Conservation (phyloP, 768 basidiomycete species). For the Coprinopsis sp. region DNA sequence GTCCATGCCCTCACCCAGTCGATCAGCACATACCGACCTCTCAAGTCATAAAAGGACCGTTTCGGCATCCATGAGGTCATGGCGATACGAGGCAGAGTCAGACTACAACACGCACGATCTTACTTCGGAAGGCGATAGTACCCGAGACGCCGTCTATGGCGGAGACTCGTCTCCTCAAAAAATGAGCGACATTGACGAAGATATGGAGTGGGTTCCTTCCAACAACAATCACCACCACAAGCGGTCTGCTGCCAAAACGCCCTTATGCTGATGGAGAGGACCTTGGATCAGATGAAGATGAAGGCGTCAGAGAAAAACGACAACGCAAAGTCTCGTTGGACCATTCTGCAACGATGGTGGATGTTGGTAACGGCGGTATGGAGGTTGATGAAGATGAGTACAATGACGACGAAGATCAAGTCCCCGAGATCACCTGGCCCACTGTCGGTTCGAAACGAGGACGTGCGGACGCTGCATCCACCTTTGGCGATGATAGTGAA, state of each 20-base stretch:
- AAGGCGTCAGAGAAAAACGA: slow-evolving; percentile 45
- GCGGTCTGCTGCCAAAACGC: slow-evolving; percentile 50
- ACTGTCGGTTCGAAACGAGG: slow-evolving; percentile 71
- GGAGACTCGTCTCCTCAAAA: background rate
- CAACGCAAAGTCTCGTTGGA: slow-evolving; percentile 50
- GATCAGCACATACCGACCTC: background rate
- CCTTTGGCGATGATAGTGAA: slow-evolving; percentile 49
- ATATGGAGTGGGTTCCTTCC: background rate
- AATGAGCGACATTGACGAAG: background rate
- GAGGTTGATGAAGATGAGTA: slow-evolving; percentile 39
- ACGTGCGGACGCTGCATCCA: slow-evolving; percentile 67
- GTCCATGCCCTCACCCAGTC: background rate
- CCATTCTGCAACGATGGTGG: slow-evolving; percentile 29
- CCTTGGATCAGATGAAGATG: no score
- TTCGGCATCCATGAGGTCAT: slow-evolving; percentile 6
- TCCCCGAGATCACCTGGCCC: slow-evolving; percentile 32
- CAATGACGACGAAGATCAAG: no score
- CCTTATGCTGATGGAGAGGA: slow-evolving; percentile 43
- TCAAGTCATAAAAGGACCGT: background rate
- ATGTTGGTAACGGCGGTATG: slow-evolving; percentile 46
- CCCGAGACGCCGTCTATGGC: slow-evolving; percentile 34
- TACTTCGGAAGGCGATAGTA: slow-evolving; percentile 24
- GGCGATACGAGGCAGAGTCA: slow-evolving; percentile 23
- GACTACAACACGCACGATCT: slow-evolving; percentile 18
- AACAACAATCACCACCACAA: slow-evolving; percentile 37